Evolutionary conservation across 176 grass and related monocot species (phyloP).

Genomic region (Zizania latifolia): DNA sequence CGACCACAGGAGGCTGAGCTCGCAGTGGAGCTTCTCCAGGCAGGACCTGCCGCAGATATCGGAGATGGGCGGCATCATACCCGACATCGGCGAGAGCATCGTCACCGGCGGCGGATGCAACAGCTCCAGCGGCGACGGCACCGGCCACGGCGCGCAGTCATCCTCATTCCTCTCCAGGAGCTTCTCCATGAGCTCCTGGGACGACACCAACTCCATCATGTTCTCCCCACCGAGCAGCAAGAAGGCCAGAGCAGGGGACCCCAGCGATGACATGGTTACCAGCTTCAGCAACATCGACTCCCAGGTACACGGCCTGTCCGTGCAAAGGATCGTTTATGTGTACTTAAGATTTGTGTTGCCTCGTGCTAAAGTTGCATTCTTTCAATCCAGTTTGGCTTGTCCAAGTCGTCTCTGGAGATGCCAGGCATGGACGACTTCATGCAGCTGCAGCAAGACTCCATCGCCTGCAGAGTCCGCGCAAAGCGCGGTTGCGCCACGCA

Average conservation of each 20-base stretch:
- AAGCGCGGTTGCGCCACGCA: slow-evolving; percentile 95
- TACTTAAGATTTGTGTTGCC: background rate
- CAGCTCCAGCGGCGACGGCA: slow-evolving; percentile 42
- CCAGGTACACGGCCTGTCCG: slow-evolving; percentile 29
- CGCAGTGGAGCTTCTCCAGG: slow-evolving; percentile 73
- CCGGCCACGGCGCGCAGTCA: slow-evolving; percentile 28
- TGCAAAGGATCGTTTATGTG: background rate
- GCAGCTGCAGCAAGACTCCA: slow-evolving; percentile 68
- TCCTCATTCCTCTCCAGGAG: slow-evolving; percentile 51
- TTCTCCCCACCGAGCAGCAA: slow-evolving; percentile 59
- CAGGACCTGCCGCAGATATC: slow-evolving; percentile 70
- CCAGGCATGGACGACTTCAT: slow-evolving; percentile 57
- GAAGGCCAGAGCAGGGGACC: slow-evolving; percentile 39
- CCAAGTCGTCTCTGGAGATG: slow-evolving; percentile 63
- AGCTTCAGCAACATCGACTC: slow-evolving; percentile 69
- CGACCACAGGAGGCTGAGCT: slow-evolving; percentile 36
- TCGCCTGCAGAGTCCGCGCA: slow-evolving; percentile 74
- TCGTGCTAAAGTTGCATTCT: slow-evolving; percentile 9
- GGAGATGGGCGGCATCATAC: slow-evolving; percentile 55
- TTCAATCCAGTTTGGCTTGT: slow-evolving; percentile 54
- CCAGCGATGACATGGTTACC: slow-evolving; percentile 47
- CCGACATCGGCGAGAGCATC: slow-evolving; percentile 55
- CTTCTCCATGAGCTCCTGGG: slow-evolving; percentile 85
- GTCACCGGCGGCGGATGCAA: slow-evolving; percentile 30
- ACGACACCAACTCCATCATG: slow-evolving; percentile 88